Evolutionary conservation across 1,284 basidiomycete species (phyloP).

Genomic region (Porodaedalea pini): DNA sequence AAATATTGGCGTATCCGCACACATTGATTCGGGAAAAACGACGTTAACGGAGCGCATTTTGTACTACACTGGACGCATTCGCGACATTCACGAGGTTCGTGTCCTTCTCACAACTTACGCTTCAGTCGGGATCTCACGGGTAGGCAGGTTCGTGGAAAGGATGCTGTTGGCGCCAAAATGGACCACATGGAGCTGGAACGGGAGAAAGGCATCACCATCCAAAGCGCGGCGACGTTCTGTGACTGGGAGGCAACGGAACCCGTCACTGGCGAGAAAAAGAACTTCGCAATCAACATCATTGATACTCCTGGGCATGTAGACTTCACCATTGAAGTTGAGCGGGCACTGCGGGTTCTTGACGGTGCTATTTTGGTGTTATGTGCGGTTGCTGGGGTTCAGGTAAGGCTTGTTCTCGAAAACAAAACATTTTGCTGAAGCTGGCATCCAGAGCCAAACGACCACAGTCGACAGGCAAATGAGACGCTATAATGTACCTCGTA

Average conservation of each 20-base stretch:
- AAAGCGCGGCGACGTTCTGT: constrained; percentile 97
- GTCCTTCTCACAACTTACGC: constrained; percentile 18
- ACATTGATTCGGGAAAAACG: constrained; percentile 98
- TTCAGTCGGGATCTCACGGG: not conserved
- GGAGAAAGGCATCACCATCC: constrained; percentile 99
- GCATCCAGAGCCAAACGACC: constrained; percentile 86
- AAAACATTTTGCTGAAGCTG: not conserved
- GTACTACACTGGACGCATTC: constrained; percentile 95
- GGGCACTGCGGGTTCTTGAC: constrained; percentile 93
- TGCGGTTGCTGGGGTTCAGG: constrained; percentile 95
- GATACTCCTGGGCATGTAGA: constrained; percentile 99
- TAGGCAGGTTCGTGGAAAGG: constrained; percentile 80
- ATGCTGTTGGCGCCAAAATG: constrained; percentile 99
- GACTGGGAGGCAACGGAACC: constrained; percentile 86
- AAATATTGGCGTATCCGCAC: constrained; percentile 86
- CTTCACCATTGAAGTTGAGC: constrained; percentile 99
- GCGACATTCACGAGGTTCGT: constrained; percentile 94
- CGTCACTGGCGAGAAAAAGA: constrained; percentile 63
- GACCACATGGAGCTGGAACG: constrained; percentile 99
- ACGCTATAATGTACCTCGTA: constrained; percentile 90
- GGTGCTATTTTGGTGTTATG: constrained; percentile 96
- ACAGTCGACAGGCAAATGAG: constrained; percentile 99
- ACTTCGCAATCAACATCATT: constrained; percentile 97
- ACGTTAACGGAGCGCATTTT: constrained; percentile 97
- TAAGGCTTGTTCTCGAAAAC: constrained; percentile 30